Conservation (phyloP, 495 filamentous ascomycete species). For the Pyrenula massariospora region DNA sequence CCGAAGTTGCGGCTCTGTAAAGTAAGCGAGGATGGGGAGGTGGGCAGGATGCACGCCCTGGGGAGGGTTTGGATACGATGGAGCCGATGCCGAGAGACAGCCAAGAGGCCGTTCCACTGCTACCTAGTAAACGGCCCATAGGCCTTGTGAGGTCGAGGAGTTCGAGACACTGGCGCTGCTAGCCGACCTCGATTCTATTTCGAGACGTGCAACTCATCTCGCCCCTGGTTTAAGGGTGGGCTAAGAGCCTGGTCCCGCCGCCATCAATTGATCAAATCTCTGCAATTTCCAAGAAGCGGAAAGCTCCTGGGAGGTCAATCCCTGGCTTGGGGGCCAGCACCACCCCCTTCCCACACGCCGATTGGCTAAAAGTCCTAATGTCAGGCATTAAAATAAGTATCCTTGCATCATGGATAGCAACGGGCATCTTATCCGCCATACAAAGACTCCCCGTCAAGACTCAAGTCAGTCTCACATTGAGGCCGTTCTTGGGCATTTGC, state of each 20-base stretch:
- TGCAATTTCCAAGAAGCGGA: not conserved
- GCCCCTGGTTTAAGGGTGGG: not conserved
- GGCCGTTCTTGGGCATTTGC: too few relatives aligned
- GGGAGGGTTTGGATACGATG: too few relatives aligned
- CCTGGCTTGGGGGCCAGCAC: not conserved
- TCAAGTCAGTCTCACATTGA: too few relatives aligned
- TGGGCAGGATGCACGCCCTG: too few relatives aligned
- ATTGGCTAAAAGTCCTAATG: not conserved
- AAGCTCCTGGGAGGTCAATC: not conserved
- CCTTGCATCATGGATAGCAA: too few relatives aligned
- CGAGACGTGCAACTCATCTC: not conserved
- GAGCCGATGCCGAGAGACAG: too few relatives aligned
- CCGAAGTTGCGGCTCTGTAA: too few relatives aligned
- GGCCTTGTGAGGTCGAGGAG: not conserved
- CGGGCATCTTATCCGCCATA: too few relatives aligned
- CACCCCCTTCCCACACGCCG: not conserved
- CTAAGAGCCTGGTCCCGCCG: not conserved
- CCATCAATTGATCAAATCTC: not conserved
- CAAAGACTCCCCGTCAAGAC: too few relatives aligned
- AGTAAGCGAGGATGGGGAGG: too few relatives aligned
- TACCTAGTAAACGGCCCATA: too few relatives aligned
- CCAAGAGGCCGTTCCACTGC: too few relatives aligned
- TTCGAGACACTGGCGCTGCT: not conserved
- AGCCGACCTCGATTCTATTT: not conserved
- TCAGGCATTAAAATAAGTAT: not conserved